Conservation (phyloP, 306 rosid species). For the Herpetospermum pedunculosum region DNA sequence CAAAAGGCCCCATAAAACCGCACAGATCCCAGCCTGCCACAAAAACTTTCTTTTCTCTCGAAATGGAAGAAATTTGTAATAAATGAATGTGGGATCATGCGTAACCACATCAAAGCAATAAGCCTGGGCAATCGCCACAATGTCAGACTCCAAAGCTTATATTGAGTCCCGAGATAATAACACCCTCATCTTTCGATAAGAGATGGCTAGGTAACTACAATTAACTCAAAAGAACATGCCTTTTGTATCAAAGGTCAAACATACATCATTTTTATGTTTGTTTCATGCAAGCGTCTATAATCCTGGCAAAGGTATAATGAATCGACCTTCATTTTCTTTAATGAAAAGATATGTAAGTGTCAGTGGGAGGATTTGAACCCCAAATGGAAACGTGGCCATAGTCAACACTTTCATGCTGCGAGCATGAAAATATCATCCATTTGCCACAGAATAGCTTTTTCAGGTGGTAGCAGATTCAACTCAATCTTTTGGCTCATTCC, state of each 20-base stretch:
- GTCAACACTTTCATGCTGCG: background rate
- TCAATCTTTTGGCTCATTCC: background rate
- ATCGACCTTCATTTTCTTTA: background rate
- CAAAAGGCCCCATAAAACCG: too few species aligned
- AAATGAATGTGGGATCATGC: background rate
- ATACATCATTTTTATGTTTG: background rate
- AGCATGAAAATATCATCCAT: background rate
- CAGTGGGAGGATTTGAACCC: background rate
- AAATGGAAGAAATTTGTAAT: too few species aligned
- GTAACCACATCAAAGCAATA: background rate
- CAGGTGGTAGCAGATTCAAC: too few species aligned
- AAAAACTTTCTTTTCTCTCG: too few species aligned
- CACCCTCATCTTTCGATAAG: background rate
- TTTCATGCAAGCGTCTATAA: background rate
- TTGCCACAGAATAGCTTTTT: background rate
- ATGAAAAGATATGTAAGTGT: background rate
- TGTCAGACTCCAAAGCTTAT: background rate
- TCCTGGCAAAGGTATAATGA: background rate
- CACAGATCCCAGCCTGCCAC: too few species aligned
- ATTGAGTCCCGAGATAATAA: background rate
- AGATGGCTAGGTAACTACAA: background rate
- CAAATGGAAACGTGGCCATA: background rate
- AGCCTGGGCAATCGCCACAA: background rate
- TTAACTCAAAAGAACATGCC: background rate
- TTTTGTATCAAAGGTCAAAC: background rate